phyloP scores from a whole-genome alignment of 2,329 filamentous ascomycete species.

The Aspergillus neotritici region DNA sequence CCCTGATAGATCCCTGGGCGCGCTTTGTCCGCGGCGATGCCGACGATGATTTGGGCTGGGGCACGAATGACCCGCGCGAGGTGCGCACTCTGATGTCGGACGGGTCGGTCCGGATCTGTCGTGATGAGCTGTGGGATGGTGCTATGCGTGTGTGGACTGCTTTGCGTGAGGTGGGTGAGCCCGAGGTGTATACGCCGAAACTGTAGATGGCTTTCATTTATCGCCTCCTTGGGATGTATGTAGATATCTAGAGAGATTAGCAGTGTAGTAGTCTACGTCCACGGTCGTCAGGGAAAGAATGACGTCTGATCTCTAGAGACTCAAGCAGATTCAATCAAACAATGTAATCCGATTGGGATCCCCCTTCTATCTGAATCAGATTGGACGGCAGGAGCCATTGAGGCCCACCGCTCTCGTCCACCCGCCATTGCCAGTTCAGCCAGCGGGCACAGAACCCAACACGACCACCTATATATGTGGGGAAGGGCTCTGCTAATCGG shows the following conservation, averaged over 20 bases:
- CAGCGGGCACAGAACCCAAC: no score
- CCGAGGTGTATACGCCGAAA: slow-evolving; percentile 2
- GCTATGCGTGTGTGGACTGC: slow-evolving; percentile 46
- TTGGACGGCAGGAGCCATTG: no score
- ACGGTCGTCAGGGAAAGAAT: no score
- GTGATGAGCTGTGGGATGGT: slow-evolving; percentile 44
- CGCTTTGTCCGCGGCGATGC: slow-evolving; percentile 23
- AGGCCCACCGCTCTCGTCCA: no score
- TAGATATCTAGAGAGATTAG: background rate
- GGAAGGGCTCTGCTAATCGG: no score
- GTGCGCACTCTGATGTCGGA: slow-evolving; percentile 43
- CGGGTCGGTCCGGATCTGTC: slow-evolving; percentile 43
- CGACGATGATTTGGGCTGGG: slow-evolving; percentile 23
- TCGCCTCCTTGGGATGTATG: background rate
- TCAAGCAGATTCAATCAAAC: no score
- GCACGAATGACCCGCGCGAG: slow-evolving; percentile 24
- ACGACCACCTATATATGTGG: no score
- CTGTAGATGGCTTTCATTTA: background rate
- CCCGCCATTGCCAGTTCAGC: no score
- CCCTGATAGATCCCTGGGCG: slow-evolving; percentile 25
- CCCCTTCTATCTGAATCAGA: no score
- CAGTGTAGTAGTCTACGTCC: no score
- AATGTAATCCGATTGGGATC: no score
- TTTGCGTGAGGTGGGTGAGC: slow-evolving; percentile 17
- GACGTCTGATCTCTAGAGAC: no score